phyloP scores from a whole-genome alignment of 495 filamentous ascomycete genomes.

The Lasiosphaeria hispida region DNA sequence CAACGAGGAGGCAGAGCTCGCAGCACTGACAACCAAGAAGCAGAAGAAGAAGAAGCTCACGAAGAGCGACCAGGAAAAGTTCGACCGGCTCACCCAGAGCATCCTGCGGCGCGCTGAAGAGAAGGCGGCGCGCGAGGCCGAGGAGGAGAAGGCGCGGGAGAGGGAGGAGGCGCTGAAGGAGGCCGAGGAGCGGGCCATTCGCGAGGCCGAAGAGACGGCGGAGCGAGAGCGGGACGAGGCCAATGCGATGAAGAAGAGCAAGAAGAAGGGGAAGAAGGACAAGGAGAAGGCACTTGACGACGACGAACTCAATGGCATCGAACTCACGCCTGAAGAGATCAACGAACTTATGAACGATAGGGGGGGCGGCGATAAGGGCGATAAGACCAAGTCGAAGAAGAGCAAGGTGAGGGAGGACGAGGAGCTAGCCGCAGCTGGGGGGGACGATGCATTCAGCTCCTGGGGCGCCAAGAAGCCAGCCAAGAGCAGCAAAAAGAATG shows the following conservation, averaged over 20 bases:
- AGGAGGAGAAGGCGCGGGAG: constrained; percentile 22
- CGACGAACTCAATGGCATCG: constrained; percentile 36
- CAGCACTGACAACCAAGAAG: constrained; percentile 31
- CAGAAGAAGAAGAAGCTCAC: constrained; percentile 33
- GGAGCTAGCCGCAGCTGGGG: constrained; percentile 11
- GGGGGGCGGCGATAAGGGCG: background rate
- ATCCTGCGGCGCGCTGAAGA: constrained; percentile 29
- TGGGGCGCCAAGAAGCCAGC: constrained; percentile 43
- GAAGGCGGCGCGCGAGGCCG: constrained; percentile 28
- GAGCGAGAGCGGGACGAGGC: constrained; percentile 25
- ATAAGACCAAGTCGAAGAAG: constrained; percentile 18
- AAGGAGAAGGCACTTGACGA: constrained; percentile 22
- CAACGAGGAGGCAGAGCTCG: constrained; percentile 37
- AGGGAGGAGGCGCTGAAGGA: constrained; percentile 25
- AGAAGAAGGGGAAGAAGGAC: constrained; percentile 41
- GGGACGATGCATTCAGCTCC: constrained; percentile 44
- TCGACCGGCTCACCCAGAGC: constrained; percentile 36
- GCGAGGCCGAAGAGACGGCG: constrained; percentile 29
- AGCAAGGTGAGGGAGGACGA: constrained; percentile 23
- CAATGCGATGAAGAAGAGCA: constrained; percentile 16
- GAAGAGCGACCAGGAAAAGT: constrained; percentile 34
- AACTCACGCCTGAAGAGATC: constrained; percentile 41
- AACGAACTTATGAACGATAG: constrained; percentile 29
- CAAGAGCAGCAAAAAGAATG: constrained; percentile 30
- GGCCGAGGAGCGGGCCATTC: constrained; percentile 25